Base-by-base conservation (phyloP, 129 eudicot genomes). In the Glebionis coronaria region DNA sequence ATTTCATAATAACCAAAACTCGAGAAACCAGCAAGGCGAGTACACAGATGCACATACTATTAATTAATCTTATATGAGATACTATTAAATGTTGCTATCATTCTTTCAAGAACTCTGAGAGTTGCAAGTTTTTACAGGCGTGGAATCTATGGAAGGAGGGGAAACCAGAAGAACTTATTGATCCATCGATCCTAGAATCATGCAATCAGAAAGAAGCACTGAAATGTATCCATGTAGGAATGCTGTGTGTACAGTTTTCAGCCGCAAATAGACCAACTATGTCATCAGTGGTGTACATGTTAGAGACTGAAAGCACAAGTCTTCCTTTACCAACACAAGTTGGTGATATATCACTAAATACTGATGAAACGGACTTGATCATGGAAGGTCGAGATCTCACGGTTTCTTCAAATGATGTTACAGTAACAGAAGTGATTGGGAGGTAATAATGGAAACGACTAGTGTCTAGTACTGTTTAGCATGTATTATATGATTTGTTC, bases 91-190 rank as follows among this genome's bases (percentile, higher is more conserved):
- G 8, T 31, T 31, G n/a, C n/a, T n/a, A 1, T 31, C 40, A 31
- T 31, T 5, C 40, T 31, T 31, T 31, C 40, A 31, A 31, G 40
- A 31, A 31, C 40, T 31, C 40, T 31, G 40, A 31, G 6, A 31
- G 40, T 31, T 31, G 8, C 40, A 31, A n/a, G 8, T 56, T 12
- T 56, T 14, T 2, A 25, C 82, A 91, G 98, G 98, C 91, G 51
- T 91, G 96, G 96, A 78, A 80, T 71, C 78, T 87, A 27, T 88
- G 98, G 98, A 83, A 80, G 35, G 83, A 77, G 18, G 82, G 84
- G 0, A 77, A 46, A 70, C 65, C 81, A 11, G 76, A 78, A 69
- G 88, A 85, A 67, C 9, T 91, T 59, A 74, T 82, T 0, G 98
- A 91, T 67, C 78, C 85, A 25, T 38, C 74, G 9, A 80, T 92